phyloP scores from a whole-genome alignment of 176 grass and related monocot genomes.

The Eleusine coracana region DNA sequence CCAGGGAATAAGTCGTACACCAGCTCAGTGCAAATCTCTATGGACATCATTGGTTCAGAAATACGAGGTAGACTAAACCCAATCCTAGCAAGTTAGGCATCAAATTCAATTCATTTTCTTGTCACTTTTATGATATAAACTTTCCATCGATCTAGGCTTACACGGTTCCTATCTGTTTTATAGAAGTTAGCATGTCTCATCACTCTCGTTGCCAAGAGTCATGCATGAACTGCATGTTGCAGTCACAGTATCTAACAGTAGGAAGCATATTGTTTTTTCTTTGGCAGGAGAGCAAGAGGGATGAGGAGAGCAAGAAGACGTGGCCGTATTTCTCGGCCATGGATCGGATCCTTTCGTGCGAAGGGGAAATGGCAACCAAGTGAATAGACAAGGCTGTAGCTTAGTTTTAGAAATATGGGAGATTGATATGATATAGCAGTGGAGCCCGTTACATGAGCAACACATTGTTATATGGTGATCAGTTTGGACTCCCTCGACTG shows the following conservation, averaged over 20 bases:
- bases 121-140: background rate
- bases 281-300: slow-evolving; percentile 75
- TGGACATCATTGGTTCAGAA: slow-evolving; percentile 96
- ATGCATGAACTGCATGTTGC: background rate
- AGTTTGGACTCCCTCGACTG: background rate
- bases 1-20: slow-evolving; percentile 66
- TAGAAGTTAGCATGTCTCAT: background rate
- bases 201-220: background rate
- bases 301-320: slow-evolving; percentile 62
- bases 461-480: background rate
- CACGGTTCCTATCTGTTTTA: slow-evolving; percentile 9
- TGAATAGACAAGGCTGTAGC: slow-evolving; percentile 35
- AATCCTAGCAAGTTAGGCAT: background rate
- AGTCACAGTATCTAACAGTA: background rate
- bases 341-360: slow-evolving; percentile 63
- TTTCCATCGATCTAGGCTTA: background rate
- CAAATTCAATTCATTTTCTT: background rate
- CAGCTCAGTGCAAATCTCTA: slow-evolving; percentile 92
- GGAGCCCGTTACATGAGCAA: background rate
- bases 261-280: slow-evolving; percentile 13
- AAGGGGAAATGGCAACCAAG: slow-evolving; percentile 65
- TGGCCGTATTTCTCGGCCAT: slow-evolving; percentile 78
- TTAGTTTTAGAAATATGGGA: slow-evolving; percentile 24
- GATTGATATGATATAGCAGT: background rate
- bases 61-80: slow-evolving; percentile 72